Base-by-base conservation (phyloP, 2,329 filamentous ascomycete genomes). In the Fusarium sp. region DNA sequence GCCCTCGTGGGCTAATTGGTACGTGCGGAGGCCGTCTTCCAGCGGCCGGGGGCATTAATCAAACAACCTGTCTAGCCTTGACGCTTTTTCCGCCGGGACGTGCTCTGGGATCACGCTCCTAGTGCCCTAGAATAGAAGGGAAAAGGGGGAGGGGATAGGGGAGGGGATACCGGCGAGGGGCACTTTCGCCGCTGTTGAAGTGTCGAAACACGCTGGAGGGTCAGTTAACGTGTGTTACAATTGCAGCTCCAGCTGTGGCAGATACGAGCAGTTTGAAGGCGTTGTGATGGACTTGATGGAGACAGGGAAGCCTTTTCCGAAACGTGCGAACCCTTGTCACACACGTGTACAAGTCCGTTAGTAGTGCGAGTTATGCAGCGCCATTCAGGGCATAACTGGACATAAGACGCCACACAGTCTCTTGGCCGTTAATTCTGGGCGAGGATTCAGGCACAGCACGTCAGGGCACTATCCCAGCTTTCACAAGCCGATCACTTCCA, bases 31-130 rank as follows among this genome's bases (percentile, higher is more conserved):
- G 69, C 71, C 69, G 69, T 73, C 59, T 22, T 67, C 60, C 64
- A 72, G 72, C 64, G 72, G 63, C 68, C 65, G 60, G 67, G 71
- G 64, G 46, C 53, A 60, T 57, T 70, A 73, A 74, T 74, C 70
- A 74, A 73, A 73, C 58, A 58, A 45, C 53, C 56, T 50, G 62
- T 62, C 70, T 74, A 73, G 71, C 54, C 61, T 57, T 57, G 62
- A 49, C 53, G 51, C 62, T 63, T 67, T 62, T 67, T 69, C 64
- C 49, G 52, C 54, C 71, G 56, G 64, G 55, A 72, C 67, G 67
- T 71, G 69, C 71, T 56, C 63, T 71, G 56, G 50, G 44, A 63
- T 68, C 59, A 67, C 49, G 67, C 62, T 36, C 43, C 60, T 60
- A 69, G 65, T 69, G 69, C 54, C 53, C 49, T 63, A 42, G 45